These are phyloP conservation scores for Phytophthora megakarya DNA, from an alignment of 352 stramenopile species.

Conservation along the genomic window DNA sequence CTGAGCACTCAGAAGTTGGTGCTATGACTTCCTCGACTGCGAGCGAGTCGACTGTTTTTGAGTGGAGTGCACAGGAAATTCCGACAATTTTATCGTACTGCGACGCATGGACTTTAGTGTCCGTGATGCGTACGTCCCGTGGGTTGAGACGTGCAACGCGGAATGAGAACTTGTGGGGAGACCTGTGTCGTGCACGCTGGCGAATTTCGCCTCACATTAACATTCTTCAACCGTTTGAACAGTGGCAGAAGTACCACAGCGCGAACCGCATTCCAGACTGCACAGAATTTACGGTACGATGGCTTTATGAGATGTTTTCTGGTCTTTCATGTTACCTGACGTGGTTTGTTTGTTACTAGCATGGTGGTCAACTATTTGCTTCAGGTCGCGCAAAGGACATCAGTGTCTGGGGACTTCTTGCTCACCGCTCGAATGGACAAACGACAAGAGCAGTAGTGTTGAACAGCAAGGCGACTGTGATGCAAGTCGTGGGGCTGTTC, in stretches of 20 bases:
- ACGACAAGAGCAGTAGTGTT: conserved; percentile 60
- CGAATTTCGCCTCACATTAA: conserved; percentile 11
- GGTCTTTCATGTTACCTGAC: not conserved
- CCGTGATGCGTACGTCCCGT: conserved; percentile 39
- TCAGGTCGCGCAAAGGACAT: conserved; percentile 32
- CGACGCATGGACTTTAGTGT: conserved; percentile 55
- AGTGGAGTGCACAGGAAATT: conserved; percentile 48
- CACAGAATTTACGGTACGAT: conserved; percentile 40
- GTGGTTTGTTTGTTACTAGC: conserved; percentile 14
- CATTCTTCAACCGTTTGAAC: conserved; percentile 12
- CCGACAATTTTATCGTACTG: conserved; percentile 50
- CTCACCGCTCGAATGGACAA: conserved; percentile 57
- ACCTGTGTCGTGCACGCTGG: conserved; percentile 45
- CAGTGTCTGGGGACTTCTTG: conserved; percentile 49
- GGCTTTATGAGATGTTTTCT: too few relatives aligned
- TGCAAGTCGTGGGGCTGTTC: conserved; percentile 63
- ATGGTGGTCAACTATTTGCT: conserved; percentile 38
- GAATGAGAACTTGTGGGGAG: conserved; percentile 39
- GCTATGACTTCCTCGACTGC: not conserved
- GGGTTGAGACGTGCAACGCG: conserved; percentile 31
- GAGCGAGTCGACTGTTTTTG: conserved; percentile 24
- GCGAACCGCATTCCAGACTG: conserved; percentile 47
- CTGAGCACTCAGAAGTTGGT: not conserved
- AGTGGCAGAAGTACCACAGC: conserved; percentile 47
- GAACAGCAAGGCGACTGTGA: conserved; percentile 46